Evolutionary conservation across 179 eudicot genomes (phyloP).

Genomic region (Pouteria campechiana): DNA sequence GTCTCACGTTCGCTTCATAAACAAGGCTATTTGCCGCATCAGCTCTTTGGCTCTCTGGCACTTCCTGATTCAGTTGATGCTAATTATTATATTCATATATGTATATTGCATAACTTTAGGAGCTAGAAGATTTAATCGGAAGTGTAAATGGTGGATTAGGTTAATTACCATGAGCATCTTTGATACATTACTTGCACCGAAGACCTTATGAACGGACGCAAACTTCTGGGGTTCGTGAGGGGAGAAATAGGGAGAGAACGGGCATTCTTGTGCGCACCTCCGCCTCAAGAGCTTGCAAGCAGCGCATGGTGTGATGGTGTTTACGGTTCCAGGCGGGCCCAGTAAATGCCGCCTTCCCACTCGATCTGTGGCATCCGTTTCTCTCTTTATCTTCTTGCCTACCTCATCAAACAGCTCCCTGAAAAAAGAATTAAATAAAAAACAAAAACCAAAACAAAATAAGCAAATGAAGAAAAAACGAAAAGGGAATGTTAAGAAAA

Average conservation of each 20-base stretch:
- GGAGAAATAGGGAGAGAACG: conserved; percentile 66
- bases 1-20: conserved; percentile 69
- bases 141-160: not conserved
- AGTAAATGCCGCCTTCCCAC: conserved; percentile 28
- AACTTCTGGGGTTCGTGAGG: conserved; percentile 72
- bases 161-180: conserved; percentile 54
- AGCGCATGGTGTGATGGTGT: conserved; percentile 63
- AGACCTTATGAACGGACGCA: conserved; percentile 66
- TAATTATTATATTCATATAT: too few relatives aligned
- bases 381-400: conserved; percentile 48
- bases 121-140: not conserved
- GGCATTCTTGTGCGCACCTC: conserved; percentile 65
- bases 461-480: not conserved
- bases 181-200: conserved; percentile 81
- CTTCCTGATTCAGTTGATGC: conserved; percentile 30
- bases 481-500: too few relatives aligned
- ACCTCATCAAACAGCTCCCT: conserved; percentile 50
- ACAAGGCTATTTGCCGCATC: conserved; percentile 79
- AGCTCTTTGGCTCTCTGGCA: conserved; percentile 62
- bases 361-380: conserved; percentile 24
- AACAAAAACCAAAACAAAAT: not conserved
- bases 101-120: not conserved
- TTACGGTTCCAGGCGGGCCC: conserved; percentile 34
- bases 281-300: conserved; percentile 65
- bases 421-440: not conserved